Conservation (phyloP, 805 yeast species). For the Barnettozyma botsteinii region DNA sequence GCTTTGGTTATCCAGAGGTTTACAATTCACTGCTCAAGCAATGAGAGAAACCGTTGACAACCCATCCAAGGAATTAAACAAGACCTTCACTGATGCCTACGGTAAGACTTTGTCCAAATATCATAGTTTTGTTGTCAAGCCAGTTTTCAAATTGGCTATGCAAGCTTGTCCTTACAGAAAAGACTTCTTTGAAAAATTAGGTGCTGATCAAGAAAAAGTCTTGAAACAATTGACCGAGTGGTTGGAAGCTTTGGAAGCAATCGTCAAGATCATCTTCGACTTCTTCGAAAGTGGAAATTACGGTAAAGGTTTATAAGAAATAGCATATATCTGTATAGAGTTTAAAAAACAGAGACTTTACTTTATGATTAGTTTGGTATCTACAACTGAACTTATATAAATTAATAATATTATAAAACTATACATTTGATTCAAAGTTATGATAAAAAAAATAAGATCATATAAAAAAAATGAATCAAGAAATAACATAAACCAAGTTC, state of each 20-base stretch:
- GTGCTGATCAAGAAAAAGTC: constrained; percentile 67
- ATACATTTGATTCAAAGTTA: constrained; percentile 1
- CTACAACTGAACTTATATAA: background rate
- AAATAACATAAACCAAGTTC: background rate
- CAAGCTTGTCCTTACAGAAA: constrained; percentile 90
- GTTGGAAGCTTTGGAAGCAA: constrained; percentile 70
- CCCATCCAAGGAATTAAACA: constrained; percentile 58
- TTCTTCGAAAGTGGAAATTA: constrained; percentile 78
- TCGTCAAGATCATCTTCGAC: constrained; percentile 66
- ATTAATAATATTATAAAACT: constrained; percentile 3
- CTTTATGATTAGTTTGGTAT: background rate
- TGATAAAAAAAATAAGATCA: background rate
- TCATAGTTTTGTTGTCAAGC: constrained; percentile 78
- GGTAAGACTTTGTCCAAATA: constrained; percentile 71
- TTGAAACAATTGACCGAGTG: constrained; percentile 58
- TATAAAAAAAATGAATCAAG: background rate
- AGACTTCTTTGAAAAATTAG: constrained; percentile 78
- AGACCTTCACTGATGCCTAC: constrained; percentile 82
- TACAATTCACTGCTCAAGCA: constrained; percentile 86
- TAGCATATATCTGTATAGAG: too few relatives aligned
- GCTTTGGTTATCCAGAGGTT: constrained; percentile 80
- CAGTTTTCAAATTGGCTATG: constrained; percentile 90
- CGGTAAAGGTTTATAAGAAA: constrained; percentile 85
- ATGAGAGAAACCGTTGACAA: constrained; percentile 71
- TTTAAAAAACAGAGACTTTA: too few relatives aligned